A percentile compares a stretch with the other conserved stretches of the same genome.
phyloP scores from a whole-genome alignment of 768 basidiomycete genomes.

The Auriscalpium vulgare region DNA sequence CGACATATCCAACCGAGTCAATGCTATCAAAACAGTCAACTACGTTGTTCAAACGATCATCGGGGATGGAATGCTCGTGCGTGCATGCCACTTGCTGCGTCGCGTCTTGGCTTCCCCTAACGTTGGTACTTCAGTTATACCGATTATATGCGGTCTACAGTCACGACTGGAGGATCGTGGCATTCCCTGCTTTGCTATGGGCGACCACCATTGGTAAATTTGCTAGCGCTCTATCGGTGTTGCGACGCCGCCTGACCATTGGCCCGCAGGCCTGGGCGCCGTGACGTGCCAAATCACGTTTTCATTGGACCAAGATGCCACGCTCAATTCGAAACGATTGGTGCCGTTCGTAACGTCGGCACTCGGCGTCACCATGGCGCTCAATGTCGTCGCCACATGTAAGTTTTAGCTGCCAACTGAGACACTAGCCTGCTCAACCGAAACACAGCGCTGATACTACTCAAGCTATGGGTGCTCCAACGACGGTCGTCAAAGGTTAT shows the following conservation, averaged over 20 bases:
- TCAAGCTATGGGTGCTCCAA: background rate
- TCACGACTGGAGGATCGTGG: constrained; percentile 14
- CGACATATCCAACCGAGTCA: constrained; percentile 31
- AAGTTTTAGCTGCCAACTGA: background rate
- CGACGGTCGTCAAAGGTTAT: background rate
- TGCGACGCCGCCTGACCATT: background rate
- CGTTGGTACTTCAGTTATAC: constrained; percentile 2
- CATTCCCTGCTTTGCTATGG: constrained; percentile 16
- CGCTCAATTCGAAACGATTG: background rate
- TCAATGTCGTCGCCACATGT: constrained; percentile 1
- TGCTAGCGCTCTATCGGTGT: background rate
- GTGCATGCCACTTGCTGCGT: background rate
- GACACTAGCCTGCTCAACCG: background rate
- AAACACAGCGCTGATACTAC: background rate
- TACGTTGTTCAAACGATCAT: constrained; percentile 37
- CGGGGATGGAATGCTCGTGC: constrained; percentile 36
- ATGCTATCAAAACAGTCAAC: constrained; percentile 34
- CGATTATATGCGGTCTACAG: constrained; percentile 21
- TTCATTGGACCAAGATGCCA: background rate
- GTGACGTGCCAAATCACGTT: constrained; percentile 10
- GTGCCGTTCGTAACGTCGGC: background rate
- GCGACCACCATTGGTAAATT: constrained; percentile 10
- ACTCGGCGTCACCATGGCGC: background rate
- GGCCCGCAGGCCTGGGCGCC: constrained; percentile 3
- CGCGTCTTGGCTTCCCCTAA: background rate